Base-by-base conservation (phyloP, 1,139 yeast species). In the Hansenula sp. region DNA sequence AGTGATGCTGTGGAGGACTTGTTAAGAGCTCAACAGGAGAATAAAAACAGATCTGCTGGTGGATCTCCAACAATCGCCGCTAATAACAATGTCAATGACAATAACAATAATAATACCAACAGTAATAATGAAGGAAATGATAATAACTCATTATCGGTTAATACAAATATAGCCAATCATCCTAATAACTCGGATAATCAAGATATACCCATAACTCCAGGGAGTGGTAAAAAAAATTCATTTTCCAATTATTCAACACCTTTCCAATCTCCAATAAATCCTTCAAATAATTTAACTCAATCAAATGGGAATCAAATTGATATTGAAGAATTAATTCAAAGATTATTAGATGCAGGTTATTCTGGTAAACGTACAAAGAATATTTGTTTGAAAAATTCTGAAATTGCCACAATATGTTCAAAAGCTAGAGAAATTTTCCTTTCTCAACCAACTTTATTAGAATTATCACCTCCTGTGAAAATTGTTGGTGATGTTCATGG, bases 401-500 rank as follows among this genome's bases (percentile, higher is more conserved):
- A 93, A 61, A 91, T 93, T 53, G 87, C 89, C 40, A 73, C 81
- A 53, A 83, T 93, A 41, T 93, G 99, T 66, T 77, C 88, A 24
- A 79, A 81, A 35, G 95, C 97, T 3, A 73, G 97, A 47, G 96
- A 93, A 59, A 83, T 93, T 19, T 86, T 93, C 55, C 67, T 93
- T 48, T 77, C 86, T 33, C 98, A 93, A 62, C 99, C 99, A 5
- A 77, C 96, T 7, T 68, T 93, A 45, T 70, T 93, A 44, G 98
- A 93, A 62, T 71, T 93, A 49, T 81, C 90, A 16, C 96, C 98
- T 0, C 98, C 99, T 0, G 99, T 93, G 16, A 93, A 93, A 66
- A 91, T 93, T 34, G 98, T 91, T 7, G 99, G 98, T 38, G 99
- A 93, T 63, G 96, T 93, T 33, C 99, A 93, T 66, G 98, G 99